Conservation (phyloP, 805 yeast genomes). For the Wickerhamiella australiensis region DNA sequence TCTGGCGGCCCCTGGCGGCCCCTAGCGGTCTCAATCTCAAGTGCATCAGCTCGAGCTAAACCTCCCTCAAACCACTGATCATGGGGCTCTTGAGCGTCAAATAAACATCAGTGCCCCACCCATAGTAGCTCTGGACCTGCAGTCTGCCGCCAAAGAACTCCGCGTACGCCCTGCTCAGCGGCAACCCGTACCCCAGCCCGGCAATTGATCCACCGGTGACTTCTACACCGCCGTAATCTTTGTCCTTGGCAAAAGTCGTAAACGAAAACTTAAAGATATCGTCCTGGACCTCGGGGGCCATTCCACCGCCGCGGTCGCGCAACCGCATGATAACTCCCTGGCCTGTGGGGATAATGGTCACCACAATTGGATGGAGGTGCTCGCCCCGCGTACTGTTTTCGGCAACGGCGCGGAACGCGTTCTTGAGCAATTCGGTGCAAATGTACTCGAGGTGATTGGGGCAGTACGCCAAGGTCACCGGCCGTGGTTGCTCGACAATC, state of each 20-base stretch:
- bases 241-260: slow-evolving; percentile 60
- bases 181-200: slow-evolving; percentile 94
- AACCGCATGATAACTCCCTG: slow-evolving; percentile 57
- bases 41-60: neutral
- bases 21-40: neutral
- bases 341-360: slow-evolving; percentile 37
- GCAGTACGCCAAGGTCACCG: slow-evolving; percentile 64
- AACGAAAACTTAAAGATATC: slow-evolving; percentile 79
- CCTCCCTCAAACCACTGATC: slow-evolving; percentile 6
- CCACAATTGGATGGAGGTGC: slow-evolving; percentile 34
- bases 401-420: slow-evolving; percentile 77
- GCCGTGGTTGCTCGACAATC: slow-evolving; percentile 43
- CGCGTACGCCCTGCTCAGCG: slow-evolving; percentile 64
- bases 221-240: slow-evolving; percentile 49
- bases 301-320: slow-evolving; percentile 85
- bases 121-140: slow-evolving; percentile 56
- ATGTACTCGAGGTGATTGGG: slow-evolving; percentile 82
- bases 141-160: slow-evolving; percentile 62
- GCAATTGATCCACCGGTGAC: slow-evolving; percentile 62
- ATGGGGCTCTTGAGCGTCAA: slow-evolving; percentile 29
- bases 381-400: slow-evolving; percentile 38
- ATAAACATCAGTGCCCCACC: slow-evolving; percentile 72
- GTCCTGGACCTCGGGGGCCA: slow-evolving; percentile 49
- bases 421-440: slow-evolving; percentile 74
- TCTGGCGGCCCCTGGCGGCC: too few species aligned